A percentile compares a stretch with the other conserved stretches of the same genome.
These are phyloP conservation scores for Penicillium sp. DNA, from an alignment of 2,329 filamentous ascomycete species.

Conservation along the genomic window DNA sequence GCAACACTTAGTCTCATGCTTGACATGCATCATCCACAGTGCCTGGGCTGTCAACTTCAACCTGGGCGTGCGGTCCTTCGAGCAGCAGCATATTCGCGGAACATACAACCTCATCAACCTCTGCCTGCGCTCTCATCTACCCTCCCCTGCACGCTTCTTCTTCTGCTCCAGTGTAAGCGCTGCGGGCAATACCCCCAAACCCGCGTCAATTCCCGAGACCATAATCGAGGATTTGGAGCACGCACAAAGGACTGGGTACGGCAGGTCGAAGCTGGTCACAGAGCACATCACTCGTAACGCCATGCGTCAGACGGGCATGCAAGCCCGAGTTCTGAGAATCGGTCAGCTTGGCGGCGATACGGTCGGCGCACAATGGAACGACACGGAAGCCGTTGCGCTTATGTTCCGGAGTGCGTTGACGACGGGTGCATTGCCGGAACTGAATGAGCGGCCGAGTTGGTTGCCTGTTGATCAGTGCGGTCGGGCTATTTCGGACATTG, in stretches of 20 bases:
- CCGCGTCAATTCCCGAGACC: slow-evolving; percentile 29
- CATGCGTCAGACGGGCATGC: slow-evolving; percentile 19
- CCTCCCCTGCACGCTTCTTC: slow-evolving; percentile 36
- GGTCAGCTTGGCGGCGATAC: slow-evolving; percentile 33
- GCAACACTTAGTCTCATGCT: slow-evolving; percentile 34
- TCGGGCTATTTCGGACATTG: slow-evolving; percentile 30
- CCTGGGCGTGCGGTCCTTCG: slow-evolving; percentile 49
- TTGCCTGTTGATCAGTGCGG: slow-evolving; percentile 37
- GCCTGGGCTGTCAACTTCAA: slow-evolving; percentile 61
- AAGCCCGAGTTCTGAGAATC: slow-evolving; percentile 29
- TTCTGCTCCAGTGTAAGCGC: slow-evolving; percentile 47
- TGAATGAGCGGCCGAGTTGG: slow-evolving; percentile 41
- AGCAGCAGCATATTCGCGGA: slow-evolving; percentile 46
- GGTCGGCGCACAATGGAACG: slow-evolving; percentile 19
- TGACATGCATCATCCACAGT: slow-evolving; percentile 51
- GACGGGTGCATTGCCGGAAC: slow-evolving; percentile 39
- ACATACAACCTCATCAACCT: slow-evolving; percentile 41
- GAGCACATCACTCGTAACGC: slow-evolving; percentile 31
- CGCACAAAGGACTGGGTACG: slow-evolving; percentile 40
- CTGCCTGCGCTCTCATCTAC: slow-evolving; percentile 28
- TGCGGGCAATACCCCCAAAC: slow-evolving; percentile 30
- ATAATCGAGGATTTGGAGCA: slow-evolving; percentile 29
- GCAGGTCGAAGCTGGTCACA: slow-evolving; percentile 34
- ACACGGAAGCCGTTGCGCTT: slow-evolving; percentile 41
- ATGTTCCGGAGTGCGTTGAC: slow-evolving; percentile 44